Conservation (phyloP, 2,329 filamentous ascomycete species). For the Rhinocladiella mackenziei region DNA sequence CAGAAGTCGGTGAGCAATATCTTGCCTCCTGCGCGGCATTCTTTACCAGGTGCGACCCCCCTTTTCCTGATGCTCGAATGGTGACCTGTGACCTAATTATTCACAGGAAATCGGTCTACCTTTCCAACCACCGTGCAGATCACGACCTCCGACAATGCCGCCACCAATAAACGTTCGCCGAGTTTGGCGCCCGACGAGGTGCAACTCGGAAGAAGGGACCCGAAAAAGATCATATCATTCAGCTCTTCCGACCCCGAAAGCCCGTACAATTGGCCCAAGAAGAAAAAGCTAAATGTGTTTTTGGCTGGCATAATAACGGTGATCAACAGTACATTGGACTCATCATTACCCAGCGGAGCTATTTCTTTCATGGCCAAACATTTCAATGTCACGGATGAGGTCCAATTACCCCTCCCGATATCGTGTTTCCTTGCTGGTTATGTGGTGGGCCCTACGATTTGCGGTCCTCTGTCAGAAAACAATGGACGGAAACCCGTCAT, state of each 20-base stretch:
- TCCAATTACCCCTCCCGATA: slow-evolving; percentile 39
- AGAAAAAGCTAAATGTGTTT: slow-evolving; percentile 37
- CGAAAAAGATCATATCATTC: slow-evolving; percentile 27
- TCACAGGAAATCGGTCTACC: too few species aligned
- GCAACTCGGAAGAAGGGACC: slow-evolving; percentile 5
- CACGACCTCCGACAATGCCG: background rate
- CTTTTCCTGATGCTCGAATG: too few species aligned
- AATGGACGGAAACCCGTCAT: slow-evolving; percentile 42
- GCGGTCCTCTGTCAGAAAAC: slow-evolving; percentile 43
- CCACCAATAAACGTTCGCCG: slow-evolving; percentile 6
- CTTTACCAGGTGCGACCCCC: slow-evolving; percentile 7
- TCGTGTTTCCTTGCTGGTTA: slow-evolving; percentile 42
- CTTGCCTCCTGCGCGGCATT: background rate
- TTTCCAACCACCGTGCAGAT: too few species aligned
- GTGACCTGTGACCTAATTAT: too few species aligned
- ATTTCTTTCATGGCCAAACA: slow-evolving; percentile 37
- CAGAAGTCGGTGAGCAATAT: slow-evolving; percentile 6
- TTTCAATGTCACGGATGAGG: slow-evolving; percentile 29
- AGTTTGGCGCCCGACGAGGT: slow-evolving; percentile 11
- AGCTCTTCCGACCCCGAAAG: slow-evolving; percentile 26
- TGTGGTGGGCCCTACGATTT: slow-evolving; percentile 41
- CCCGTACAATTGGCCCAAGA: slow-evolving; percentile 30
- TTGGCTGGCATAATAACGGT: slow-evolving; percentile 37
- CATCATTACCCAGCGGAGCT: slow-evolving; percentile 40
- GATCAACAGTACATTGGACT: slow-evolving; percentile 39